Evolutionary conservation across 2,329 filamentous ascomycete species (phyloP), one percentile per base, ranked within the genome.

Genomic region (Pochonia chlamydosporia): DNA sequence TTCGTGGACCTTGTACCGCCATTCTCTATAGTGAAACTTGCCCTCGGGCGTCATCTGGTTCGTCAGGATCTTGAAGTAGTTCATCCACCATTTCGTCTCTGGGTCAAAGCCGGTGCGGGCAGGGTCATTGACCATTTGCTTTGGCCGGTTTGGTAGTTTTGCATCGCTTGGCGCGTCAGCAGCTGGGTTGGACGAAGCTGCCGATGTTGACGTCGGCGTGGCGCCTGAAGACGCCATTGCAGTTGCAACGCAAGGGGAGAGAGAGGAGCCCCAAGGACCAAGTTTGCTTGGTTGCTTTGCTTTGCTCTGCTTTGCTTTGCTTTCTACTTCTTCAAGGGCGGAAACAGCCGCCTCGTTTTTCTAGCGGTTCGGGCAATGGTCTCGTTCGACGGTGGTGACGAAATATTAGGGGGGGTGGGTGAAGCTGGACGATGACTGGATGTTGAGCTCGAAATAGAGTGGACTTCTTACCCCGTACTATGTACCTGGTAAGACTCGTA

Each of bases 51-150:
- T 85, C 70, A 93, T 83, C 59, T 78, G 74, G 47, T 87, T 86
- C 14, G 86, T 82, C 43, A 95, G 73, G 67, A 91, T 86, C 58
- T 81, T 81, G 76, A 95, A 96, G 73, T 90, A 86, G 72, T 87
- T 95, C 63, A 85, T 78, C 85, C 89, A 96, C 75, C 76, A 80
- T 52, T 68, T 67, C 40, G 72, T 74, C 55, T 72, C 59, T 44
- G 81, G 80, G 65, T 83, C 78, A 72, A 84, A 84, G 54, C 80
- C 79, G 20, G 81, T 84, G 53, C 76, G 72, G 49, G 71, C 64
- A 36, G 81, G 79, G 64, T 84, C 77, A 64, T 84, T 84, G 54
- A 70, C 56, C 56, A 78, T 65, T 61, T 72, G 62, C 50, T 58
- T 61, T 44, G 56, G 51, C 7, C 44, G 24, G 33, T 30, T 30